A percentile compares a stretch with the other conserved stretches of the same genome.
phyloP scores from a whole-genome alignment of 2,329 filamentous ascomycete genomes.

The Aspergillus fructus region DNA sequence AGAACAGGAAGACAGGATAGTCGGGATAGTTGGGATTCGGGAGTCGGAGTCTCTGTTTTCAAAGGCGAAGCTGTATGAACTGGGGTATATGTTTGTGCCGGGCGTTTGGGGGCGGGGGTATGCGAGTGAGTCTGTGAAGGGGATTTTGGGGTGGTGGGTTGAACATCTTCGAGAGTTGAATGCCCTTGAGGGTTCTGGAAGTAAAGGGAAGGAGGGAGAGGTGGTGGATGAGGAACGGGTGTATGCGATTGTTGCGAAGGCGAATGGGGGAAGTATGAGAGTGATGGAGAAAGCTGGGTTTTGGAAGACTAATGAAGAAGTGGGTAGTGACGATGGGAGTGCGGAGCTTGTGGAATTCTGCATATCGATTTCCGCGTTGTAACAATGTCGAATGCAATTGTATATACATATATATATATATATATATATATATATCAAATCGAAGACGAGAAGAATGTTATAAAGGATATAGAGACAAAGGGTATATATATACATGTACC shows the following conservation, averaged over 20 bases:
- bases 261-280: constrained; percentile 55
- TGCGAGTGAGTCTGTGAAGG: constrained; percentile 57
- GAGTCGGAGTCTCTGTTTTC: background rate
- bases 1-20: background rate
- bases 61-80: constrained; percentile 29
- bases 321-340: constrained; percentile 12
- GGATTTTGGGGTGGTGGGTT: constrained; percentile 48
- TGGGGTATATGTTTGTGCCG: constrained; percentile 58
- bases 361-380: background rate
- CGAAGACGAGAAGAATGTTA: background rate
- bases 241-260: constrained; percentile 48
- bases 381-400: background rate
- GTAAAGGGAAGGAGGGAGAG: background rate
- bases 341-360: constrained; percentile 4
- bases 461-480: background rate
- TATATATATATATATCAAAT: background rate
- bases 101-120: constrained; percentile 58
- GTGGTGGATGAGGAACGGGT: constrained; percentile 38
- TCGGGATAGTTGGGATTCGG: constrained; percentile 9
- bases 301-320: background rate
- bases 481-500: constrained; percentile 9
- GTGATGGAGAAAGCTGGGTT: constrained; percentile 51
- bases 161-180: background rate
- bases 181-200: background rate
- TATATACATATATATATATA: background rate